phyloP scores from a whole-genome alignment of 805 yeast species.

The Komagataella phaffii region DNA sequence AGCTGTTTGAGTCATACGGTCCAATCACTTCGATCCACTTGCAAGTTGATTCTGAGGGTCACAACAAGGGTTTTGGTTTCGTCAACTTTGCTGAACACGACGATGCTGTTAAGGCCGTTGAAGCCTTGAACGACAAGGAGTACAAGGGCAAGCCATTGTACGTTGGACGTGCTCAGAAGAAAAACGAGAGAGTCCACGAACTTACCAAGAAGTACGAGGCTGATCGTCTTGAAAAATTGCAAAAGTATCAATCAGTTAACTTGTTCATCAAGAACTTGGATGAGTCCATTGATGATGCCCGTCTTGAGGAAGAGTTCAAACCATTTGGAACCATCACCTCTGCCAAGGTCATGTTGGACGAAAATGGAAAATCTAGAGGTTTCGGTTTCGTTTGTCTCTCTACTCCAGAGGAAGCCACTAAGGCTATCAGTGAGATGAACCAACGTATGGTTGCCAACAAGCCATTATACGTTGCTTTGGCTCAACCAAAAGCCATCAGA shows the following conservation, averaged over 20 bases:
- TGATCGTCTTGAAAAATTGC: conserved; percentile 79
- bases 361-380: conserved; percentile 90
- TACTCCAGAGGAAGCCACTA: conserved; percentile 96
- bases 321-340: conserved; percentile 93
- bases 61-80: conserved; percentile 92
- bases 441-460: conserved; percentile 90
- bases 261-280: conserved; percentile 94
- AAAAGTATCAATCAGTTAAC: conserved; percentile 96
- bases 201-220: conserved; percentile 91
- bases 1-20: conserved; percentile 65
- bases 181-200: conserved; percentile 93
- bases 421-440: conserved; percentile 97
- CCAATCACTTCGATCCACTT: conserved; percentile 70
- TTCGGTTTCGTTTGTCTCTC: conserved; percentile 98
- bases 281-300: conserved; percentile 84
- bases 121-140: conserved; percentile 79
- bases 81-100: conserved; percentile 84
- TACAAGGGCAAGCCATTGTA: conserved; percentile 73
- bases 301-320: conserved; percentile 81
- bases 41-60: conserved; percentile 74
- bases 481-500: conserved; percentile 97
- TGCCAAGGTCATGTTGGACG: conserved; percentile 93
- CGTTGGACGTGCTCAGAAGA: conserved; percentile 99
- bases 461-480: conserved; percentile 96
- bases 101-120: conserved; percentile 84